Evolutionary conservation across 2,329 filamentous ascomycete species (phyloP).

Genomic region (Nemania sp.): DNA sequence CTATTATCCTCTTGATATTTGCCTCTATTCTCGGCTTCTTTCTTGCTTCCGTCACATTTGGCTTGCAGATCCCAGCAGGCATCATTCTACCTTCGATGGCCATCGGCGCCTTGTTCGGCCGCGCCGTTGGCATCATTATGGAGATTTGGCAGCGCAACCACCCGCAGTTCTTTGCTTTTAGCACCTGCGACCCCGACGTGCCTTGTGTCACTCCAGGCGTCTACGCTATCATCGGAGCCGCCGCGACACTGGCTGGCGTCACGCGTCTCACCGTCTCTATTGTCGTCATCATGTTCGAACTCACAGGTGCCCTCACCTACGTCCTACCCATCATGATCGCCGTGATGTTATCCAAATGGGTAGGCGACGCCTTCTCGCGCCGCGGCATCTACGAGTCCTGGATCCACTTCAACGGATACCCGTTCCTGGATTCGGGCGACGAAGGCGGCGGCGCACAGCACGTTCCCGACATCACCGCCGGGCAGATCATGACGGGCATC

Average conservation of each 20-base stretch:
- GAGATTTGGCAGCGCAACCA: conserved; percentile 83
- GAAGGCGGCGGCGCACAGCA: conserved; percentile 53
- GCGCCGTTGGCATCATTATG: conserved; percentile 85
- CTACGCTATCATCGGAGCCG: conserved; percentile 94
- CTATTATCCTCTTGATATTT: conserved; percentile 79
- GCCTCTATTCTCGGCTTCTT: conserved; percentile 84
- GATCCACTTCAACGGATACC: conserved; percentile 96
- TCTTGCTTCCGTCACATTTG: conserved; percentile 86
- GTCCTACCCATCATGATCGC: conserved; percentile 98
- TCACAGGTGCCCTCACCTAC: conserved; percentile 93
- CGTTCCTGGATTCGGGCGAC: conserved; percentile 90
- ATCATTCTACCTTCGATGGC: conserved; percentile 97
- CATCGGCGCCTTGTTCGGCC: conserved; percentile 87
- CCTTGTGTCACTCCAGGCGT: conserved; percentile 91
- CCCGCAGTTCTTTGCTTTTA: conserved; percentile 76
- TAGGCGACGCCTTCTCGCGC: conserved; percentile 90
- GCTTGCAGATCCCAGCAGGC: conserved; percentile 89
- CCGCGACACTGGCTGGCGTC: conserved; percentile 89
- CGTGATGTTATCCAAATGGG: conserved; percentile 98
- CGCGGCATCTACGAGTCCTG: conserved; percentile 96
- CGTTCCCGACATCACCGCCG: conserved; percentile 81
- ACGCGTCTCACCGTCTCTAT: conserved; percentile 98
- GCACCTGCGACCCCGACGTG: conserved; percentile 79
- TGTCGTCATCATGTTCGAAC: conserved; percentile 98
- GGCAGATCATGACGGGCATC: conserved; percentile 87